These are phyloP conservation scores for Yarrowia yakushimensis DNA, from an alignment of 805 yeast species.

Conservation along the genomic window DNA sequence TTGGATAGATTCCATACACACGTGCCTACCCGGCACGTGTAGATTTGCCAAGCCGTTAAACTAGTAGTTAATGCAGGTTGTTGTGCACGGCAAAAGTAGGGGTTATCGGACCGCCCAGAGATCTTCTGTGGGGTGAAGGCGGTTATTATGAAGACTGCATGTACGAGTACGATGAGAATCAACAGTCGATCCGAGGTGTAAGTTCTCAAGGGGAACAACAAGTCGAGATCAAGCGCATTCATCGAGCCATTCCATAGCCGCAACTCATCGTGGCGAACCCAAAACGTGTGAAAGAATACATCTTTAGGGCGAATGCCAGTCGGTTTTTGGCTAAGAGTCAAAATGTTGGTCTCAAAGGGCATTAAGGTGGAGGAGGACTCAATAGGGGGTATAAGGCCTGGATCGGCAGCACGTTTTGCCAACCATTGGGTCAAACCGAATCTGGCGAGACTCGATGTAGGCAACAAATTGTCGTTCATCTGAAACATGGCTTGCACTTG, in stretches of 20 bases:
- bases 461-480: not conserved
- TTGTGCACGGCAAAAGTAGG: not conserved
- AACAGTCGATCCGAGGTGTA: too few relatives aligned
- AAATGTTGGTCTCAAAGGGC: not conserved
- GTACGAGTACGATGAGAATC: too few relatives aligned
- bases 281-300: not conserved
- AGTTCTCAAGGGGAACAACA: too few relatives aligned
- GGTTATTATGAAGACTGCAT: too few relatives aligned
- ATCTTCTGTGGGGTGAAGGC: not conserved
- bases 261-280: not conserved
- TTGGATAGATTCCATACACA: not conserved
- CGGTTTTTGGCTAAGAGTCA: not conserved
- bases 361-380: not conserved
- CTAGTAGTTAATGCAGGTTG: not conserved
- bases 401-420: not conserved
- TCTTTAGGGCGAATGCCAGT: not conserved
- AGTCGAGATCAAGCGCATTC: not conserved
- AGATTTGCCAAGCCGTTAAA: conserved; percentile 2
- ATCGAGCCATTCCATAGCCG: not conserved
- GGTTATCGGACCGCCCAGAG: not conserved
- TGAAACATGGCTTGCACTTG: not conserved
- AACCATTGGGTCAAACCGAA: not conserved
- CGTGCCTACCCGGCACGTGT: not conserved
- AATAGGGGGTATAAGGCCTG: not conserved
- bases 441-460: not conserved